Evolutionary conservation across 2,329 filamentous ascomycete species (phyloP).

Genomic region (Stagonosporopsis cucurbitacearum): DNA sequence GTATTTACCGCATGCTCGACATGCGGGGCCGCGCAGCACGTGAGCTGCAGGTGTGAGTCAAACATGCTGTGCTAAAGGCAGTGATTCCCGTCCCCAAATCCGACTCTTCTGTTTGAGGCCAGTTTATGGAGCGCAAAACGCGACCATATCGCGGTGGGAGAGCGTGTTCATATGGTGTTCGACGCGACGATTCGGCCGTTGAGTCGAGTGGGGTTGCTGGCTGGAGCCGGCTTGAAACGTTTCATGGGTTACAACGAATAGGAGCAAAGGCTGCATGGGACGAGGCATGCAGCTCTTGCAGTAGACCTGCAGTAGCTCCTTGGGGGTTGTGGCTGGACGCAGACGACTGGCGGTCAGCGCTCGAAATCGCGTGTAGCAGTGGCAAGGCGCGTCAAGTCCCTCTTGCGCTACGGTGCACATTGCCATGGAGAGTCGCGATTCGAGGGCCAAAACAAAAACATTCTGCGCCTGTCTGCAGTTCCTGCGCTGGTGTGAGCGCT

Average conservation of each 20-base stretch:
- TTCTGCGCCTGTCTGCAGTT: constrained; percentile 16
- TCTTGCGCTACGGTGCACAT: constrained; percentile 16
- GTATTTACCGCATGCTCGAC: constrained; percentile 39
- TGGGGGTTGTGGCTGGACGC: constrained; percentile 37
- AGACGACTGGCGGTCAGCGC: constrained; percentile 36
- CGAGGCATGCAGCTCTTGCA: constrained; percentile 38
- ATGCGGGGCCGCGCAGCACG: constrained; percentile 37
- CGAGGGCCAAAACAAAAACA: constrained; percentile 39
- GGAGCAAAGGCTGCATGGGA: constrained; percentile 20
- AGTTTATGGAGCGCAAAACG: constrained; percentile 46
- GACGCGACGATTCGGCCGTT: constrained; percentile 49
- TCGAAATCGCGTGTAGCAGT: constrained; percentile 26
- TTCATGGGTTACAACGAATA: constrained; percentile 32
- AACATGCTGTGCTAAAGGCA: constrained; percentile 27
- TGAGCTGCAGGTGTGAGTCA: constrained; percentile 55
- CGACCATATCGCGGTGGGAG: constrained; percentile 51
- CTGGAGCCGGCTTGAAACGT: constrained; percentile 42
- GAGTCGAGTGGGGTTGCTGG: constrained; percentile 30
- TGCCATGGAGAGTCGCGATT: constrained; percentile 38
- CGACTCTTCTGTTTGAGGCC: constrained; percentile 38
- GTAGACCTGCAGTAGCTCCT: constrained; percentile 35
- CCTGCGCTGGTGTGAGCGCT: constrained; percentile 24
- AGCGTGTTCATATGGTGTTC: constrained; percentile 47
- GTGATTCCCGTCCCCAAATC: constrained; percentile 19
- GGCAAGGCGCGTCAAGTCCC: constrained; percentile 23